These are phyloP conservation scores for Thermomucor indicae-seudaticae DNA, from an alignment of 371 early-diverging fungal genomes.

Conservation along the genomic window DNA sequence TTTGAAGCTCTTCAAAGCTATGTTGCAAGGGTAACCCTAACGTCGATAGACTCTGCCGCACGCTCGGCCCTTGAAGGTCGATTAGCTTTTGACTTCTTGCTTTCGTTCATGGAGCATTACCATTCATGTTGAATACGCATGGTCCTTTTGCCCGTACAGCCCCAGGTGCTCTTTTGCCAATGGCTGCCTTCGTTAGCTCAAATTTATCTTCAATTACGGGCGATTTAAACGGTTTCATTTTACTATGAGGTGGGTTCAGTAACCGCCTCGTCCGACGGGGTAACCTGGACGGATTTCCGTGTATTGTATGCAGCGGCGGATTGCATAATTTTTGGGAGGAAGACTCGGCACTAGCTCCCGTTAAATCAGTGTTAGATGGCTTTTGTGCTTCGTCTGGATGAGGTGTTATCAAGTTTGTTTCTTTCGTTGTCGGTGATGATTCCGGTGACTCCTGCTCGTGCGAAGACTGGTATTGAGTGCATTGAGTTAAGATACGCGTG, in stretches of 20 bases:
- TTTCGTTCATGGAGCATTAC: no score
- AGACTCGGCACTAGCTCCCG: not conserved
- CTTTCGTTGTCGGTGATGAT: not conserved
- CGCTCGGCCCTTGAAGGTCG: no score
- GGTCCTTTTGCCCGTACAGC: constrained; percentile 1
- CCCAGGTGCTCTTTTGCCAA: not conserved
- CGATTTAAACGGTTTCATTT: constrained; percentile 29
- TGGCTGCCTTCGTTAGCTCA: constrained; percentile 29
- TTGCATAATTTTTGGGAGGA: not conserved
- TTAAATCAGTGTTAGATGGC: not conserved
- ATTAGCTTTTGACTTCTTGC: no score
- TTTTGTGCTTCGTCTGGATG: not conserved
- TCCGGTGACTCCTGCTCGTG: not conserved
- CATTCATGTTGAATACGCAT: constrained; percentile 25
- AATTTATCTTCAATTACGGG: constrained; percentile 27
- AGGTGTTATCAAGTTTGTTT: not conserved
- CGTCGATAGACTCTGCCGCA: constrained; percentile 1
- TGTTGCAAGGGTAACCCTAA: constrained; percentile 17
- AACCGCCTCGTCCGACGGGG: not conserved
- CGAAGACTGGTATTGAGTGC: not conserved
- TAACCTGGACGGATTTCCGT: not conserved
- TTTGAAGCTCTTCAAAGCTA: constrained; percentile 9
- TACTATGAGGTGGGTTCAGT: not conserved
- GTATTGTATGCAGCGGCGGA: no score
- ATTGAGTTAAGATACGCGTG: constrained; percentile 1